Evolutionary conservation across 202 grass and related monocot species (phyloP), one percentile per base, ranked within the genome.

Genomic region (Schoenoplectus triqueter): DNA sequence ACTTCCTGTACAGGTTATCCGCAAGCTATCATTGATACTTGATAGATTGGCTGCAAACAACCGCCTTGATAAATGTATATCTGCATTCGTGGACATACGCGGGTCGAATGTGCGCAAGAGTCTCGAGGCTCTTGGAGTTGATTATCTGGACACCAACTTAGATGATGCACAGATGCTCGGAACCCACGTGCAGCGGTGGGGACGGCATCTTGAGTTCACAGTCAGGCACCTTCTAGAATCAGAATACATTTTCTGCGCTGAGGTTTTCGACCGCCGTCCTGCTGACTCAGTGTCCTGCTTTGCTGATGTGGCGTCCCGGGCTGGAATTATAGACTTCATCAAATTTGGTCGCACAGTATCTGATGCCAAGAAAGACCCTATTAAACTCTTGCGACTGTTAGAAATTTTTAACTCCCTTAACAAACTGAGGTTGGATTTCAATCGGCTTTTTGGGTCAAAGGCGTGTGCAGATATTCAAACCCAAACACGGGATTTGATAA

Each of bases 311-410:
- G 91, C 89, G 0, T 66, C 89, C 0, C 85, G 74, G 0, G 92
- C 95, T 0, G 86, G 91, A 10, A 89, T 98, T 80, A 85, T 98
- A 1, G 88, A 92, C 63, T 98, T 95, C 85, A 72, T 98, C 46
- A 92, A 84, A 17, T 98, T 98, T 18, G 95, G 92, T 2, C 86
- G 76, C 62, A 90, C 95, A 0, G 92, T 86, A 14, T 69, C 91
- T 1, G 91, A 98, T 78, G 80, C 91, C 4, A 95, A 93, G 91
- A 98, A 98, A 84, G 95, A 98, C 21, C 95, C 95, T 17, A 93
- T 98, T 84, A 98, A 98, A 66, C 92, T 98, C 45, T 72, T 92
- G 79, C 88, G 93, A 15, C 66, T 95, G 64, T 77, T 98, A 18
- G 95, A 98, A 15, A 86, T 98, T 18, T 98, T 98, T 68, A 88